phyloP scores from a whole-genome alignment of 169 alveolate genomes.

The Theileria annulata region DNA sequence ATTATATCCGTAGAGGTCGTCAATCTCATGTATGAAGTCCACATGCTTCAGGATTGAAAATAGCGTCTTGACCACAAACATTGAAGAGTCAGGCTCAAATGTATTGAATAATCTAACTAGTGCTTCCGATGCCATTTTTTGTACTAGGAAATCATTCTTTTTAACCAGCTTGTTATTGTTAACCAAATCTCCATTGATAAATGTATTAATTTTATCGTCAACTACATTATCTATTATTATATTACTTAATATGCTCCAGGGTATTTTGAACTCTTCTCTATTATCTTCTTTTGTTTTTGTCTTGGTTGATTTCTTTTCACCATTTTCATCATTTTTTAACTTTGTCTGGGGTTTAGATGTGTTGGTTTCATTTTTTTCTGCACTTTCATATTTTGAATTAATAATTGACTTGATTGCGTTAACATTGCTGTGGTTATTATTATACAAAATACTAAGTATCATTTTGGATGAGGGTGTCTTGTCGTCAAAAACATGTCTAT shows the following conservation, averaged over 20 bases:
- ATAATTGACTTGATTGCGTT: neutral
- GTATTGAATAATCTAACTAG: conserved; percentile 55
- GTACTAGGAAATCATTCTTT: conserved; percentile 31
- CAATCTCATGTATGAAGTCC: conserved; percentile 39
- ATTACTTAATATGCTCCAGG: conserved; percentile 2
- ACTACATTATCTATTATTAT: conserved; percentile 11
- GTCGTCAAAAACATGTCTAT: conserved; percentile 52
- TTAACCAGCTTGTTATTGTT: conserved; percentile 44
- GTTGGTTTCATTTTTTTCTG: neutral
- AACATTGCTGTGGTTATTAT: neutral
- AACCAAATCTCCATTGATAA: conserved; percentile 49
- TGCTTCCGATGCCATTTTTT: conserved; percentile 30
- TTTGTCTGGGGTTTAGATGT: neutral
- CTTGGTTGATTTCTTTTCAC: neutral
- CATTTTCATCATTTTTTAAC: neutral
- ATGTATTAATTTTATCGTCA: conserved; percentile 54
- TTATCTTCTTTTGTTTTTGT: neutral
- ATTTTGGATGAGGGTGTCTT: conserved; percentile 39
- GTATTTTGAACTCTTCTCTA: conserved; percentile 11
- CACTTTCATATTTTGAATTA: neutral
- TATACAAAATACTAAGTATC: conserved; percentile 31
- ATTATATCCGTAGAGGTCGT: conserved; percentile 24
- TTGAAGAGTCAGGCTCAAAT: conserved; percentile 30
- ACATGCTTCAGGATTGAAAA: conserved; percentile 30
- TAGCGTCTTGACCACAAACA: conserved; percentile 8